Evolutionary conservation across 1,284 basidiomycete species (phyloP), one percentile per base, ranked within the genome.

Genomic region (Vanrija pseudolonga): DNA sequence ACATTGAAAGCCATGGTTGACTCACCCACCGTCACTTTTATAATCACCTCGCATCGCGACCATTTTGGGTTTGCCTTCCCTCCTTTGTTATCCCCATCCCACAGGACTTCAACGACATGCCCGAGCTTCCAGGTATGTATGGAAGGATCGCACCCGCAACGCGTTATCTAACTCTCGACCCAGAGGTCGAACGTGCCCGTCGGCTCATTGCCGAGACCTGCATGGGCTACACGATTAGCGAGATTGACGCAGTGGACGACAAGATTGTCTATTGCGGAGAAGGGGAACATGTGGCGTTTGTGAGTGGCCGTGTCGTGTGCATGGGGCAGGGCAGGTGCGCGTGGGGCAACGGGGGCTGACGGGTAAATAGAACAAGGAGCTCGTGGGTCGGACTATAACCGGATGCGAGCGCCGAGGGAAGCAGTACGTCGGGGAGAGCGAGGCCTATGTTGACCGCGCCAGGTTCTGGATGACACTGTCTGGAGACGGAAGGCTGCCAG

Each of bases 371-470:
- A 83, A 80, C 0, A 76, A 77, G 15, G 83, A 85, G 63, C 63
- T 89, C 2, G 73, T 75, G 15, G 85, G 84, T 9, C 77, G 88
- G 45, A 82, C 73, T 2, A 80, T 92, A 22, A 76, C 73, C 8
- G 78, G 80, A 49, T 86, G 85, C 5, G 80, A 80, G 45, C 78
- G 89, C 68, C 87, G 87, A 67, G 89, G 89, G 42, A 92, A 91
- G 72, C 83, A 83, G 56, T 79, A 45, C 51, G 75, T 53, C 2
- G 19, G 18, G n/a, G 41, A 12, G 20, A 11, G 18, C 26, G 15
- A 1, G 36, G 42, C 18, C 40, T 56, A 26, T 50, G 47, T 23
- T 45, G 20, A 45, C 41, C 48, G 19, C 12, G 14, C 12, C 53
- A 77, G 72, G n/a, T 88, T 90, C 66, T 90, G 86, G 68, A 69